Evolutionary conservation across 257 asterid genomes (phyloP), one percentile per base, ranked within the genome.

Genomic region (Jasminum sambac): DNA sequence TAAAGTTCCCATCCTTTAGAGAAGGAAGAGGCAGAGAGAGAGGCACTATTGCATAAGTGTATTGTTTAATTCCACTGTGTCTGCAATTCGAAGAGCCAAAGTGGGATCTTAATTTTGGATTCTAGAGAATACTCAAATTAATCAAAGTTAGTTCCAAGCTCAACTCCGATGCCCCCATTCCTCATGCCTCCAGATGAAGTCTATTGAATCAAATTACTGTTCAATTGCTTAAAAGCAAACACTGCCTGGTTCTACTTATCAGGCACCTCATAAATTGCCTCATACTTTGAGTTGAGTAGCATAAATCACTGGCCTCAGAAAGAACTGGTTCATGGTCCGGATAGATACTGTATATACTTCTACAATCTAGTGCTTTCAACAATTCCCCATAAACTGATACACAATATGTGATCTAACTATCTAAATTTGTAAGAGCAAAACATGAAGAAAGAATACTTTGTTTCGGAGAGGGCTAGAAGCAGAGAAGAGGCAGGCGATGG

Each of bases 401-500:
- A 19, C 58, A n/a, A n/a, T n/a, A n/a, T n/a, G n/a, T n/a, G n/a
- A n/a, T n/a, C n/a, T 14, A 7, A 5, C n/a, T 38, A 66, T 40
- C 2, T 23, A 4, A 19, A 21, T 34, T 14, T 5, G 41, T 19
- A 5, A 34, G n/a, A 48, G 38, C 25, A 59, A 65, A 30, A 43
- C n/a, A n/a, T 11, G 13, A 36, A 40, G 13, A 55, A 50, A 46
- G 6, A 43, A 67, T 86, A 94, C 98, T 81, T 94, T 94, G 82
- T 89, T 91, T 59, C 98, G 88, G 76, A 94, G 83, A 52, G 89
- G 68, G 61, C 87, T 71, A 38, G 92, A 80, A 63, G 86, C 76
- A 66, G 93, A 68, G 60, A 90, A 78, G 76, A 94, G 97, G 41
- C 96, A 86, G 40, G 96, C 90, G 71, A 94, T 89, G 69, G 96